phyloP scores from a whole-genome alignment of 2,329 filamentous ascomycete species.

The Teratosphaeria viscida region DNA sequence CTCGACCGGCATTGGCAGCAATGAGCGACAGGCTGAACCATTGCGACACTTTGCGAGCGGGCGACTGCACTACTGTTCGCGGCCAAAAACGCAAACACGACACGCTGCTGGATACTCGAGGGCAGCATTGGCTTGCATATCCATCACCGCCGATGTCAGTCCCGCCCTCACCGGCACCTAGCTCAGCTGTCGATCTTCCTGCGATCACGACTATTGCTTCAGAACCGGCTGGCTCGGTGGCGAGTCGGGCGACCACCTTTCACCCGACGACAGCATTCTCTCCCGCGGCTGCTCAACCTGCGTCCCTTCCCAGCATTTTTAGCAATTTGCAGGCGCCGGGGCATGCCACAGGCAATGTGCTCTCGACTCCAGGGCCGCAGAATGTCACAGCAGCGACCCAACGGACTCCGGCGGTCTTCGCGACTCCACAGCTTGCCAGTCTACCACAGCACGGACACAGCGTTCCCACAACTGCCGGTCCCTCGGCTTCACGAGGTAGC shows the following conservation, averaged over 20 bases:
- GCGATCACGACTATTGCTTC: neutral
- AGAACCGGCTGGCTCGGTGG: neutral
- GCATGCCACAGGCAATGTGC: neutral
- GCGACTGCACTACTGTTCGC: conserved; percentile 4
- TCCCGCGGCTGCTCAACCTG: neutral
- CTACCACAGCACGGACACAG: neutral
- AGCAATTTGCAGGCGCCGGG: neutral
- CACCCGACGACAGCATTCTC: neutral
- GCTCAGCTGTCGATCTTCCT: conserved; percentile 1
- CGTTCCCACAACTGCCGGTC: neutral
- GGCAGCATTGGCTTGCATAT: conserved; percentile 21
- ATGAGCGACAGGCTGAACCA: conserved; percentile 3
- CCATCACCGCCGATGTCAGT: conserved; percentile 44
- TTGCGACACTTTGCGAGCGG: conserved; percentile 1
- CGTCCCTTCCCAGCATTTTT: neutral
- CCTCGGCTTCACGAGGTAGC: conserved; percentile 8
- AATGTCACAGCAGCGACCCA: neutral
- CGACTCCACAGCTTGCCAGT: neutral
- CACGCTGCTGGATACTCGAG: neutral
- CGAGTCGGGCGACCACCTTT: neutral
- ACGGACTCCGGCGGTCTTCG: neutral
- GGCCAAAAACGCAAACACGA: conserved; percentile 10
- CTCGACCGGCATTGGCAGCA: conserved; percentile 9
- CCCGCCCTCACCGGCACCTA: conserved; percentile 32
- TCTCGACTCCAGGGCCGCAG: neutral